Evolutionary conservation across 2,329 filamentous ascomycete species (phyloP), one percentile per base, ranked within the genome.

Genomic region (Diaporthe sp.): DNA sequence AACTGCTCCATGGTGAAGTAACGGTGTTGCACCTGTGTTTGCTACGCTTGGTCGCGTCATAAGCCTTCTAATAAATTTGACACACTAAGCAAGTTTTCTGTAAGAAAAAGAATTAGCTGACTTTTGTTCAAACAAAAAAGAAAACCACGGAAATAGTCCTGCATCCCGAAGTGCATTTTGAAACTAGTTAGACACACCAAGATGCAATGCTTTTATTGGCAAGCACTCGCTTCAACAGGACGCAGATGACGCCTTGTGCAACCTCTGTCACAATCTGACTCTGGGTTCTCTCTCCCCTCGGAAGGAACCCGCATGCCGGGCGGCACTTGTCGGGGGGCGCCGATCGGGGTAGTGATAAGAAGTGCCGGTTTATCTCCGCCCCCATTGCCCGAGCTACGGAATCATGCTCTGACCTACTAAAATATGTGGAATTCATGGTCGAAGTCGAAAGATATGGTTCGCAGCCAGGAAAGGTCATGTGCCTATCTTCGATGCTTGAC

Each of bases 291-390:
- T 0, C 42, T 19, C 3, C 19, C 13, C 22, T 37, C 44, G 46
- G 31, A 8, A 22, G 31, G 34, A 49, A 55, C 37, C 65, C 65
- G 65, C 65, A 55, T 70, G 65, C 65, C 65, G 65, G 65, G 65
- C 65, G 65, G 65, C 49, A 70, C 65, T 70, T 55, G 9, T 53
- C 49, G 65, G 65, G 10, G 34, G 49, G n/a, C 31, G 65, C 65
- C 49, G 65, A 55, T 70, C 49, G 15, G 31, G 19, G 31, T 28
- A 1, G 8, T 42, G 65, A 70, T 70, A 70, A 70, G 46, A 61
- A 49, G 44, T 49, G 22, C 49, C n/a, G 49, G 49, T 3, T 25
- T 53, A 53, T 53, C 49, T 53, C 49, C 49, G 3, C 6, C 9
- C 10, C 17, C n/a, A 3, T 4, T 53, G 49, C 49, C 9, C n/a